These are phyloP conservation scores for Thalassiosira profunda DNA, from an alignment of 108 stramenopile genomes.

Conservation along the genomic window DNA sequence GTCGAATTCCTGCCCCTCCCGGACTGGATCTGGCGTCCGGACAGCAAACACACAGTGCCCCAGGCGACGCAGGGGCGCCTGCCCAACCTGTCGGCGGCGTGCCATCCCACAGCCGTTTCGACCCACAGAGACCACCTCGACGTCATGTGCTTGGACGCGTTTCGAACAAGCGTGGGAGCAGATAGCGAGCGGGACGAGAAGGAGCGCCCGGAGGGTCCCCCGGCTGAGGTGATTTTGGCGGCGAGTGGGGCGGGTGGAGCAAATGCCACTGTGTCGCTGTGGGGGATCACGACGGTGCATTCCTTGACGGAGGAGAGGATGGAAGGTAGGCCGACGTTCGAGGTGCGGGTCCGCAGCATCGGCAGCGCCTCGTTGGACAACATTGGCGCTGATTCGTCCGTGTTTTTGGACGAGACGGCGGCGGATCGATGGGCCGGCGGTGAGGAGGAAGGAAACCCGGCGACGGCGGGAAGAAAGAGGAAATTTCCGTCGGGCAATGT, in stretches of 20 bases:
- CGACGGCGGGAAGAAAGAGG: background rate
- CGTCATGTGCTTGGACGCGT: constrained; percentile 60
- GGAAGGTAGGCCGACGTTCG: background rate
- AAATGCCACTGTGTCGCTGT: constrained; percentile 30
- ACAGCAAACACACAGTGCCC: too few relatives aligned
- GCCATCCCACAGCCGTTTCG: constrained; percentile 49
- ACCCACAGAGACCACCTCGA: constrained; percentile 65
- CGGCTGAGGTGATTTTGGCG: constrained; percentile 66
- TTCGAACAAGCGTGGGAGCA: constrained; percentile 47
- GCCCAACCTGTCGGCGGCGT: constrained; percentile 18
- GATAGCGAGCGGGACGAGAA: constrained; percentile 49
- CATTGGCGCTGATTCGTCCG: constrained; percentile 55
- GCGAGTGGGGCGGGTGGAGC: constrained; percentile 47
- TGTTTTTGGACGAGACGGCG: constrained; percentile 43
- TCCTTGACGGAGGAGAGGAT: background rate
- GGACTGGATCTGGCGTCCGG: constrained; percentile 55
- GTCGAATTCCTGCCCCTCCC: constrained; percentile 80
- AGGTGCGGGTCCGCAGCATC: constrained; percentile 3
- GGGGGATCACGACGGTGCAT: constrained; percentile 22
- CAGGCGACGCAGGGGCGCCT: background rate
- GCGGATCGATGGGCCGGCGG: constrained; percentile 28
- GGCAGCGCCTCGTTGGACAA: constrained; percentile 23
- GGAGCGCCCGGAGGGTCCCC: constrained; percentile 44
- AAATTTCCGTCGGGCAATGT: constrained; percentile 1
- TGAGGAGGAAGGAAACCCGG: background rate